Percentiles rank a stretch among this genome's conserved stretches.
Evolutionary conservation across 2,329 filamentous ascomycete species (phyloP).

Genomic region (Fonsecaea monophora): DNA sequence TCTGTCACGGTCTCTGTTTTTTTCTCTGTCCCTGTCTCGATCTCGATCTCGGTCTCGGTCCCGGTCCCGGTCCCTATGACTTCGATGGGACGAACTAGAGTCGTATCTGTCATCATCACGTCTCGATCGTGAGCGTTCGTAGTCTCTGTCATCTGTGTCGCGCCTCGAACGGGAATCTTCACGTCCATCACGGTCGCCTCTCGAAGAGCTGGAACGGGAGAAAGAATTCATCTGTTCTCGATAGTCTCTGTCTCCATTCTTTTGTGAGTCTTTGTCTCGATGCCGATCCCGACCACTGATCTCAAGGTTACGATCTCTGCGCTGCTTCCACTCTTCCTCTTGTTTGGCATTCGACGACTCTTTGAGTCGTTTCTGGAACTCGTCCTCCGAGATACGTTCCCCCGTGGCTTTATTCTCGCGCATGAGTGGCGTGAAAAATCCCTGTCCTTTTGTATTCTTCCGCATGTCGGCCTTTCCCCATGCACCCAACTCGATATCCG

Average conservation of each 20-base stretch:
- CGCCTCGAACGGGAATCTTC: slow-evolving; percentile 32
- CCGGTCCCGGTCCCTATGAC: slow-evolving; percentile 41
- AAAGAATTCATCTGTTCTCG: slow-evolving; percentile 49
- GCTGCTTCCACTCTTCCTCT: slow-evolving; percentile 54
- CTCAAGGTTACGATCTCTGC: slow-evolving; percentile 53
- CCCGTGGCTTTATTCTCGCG: slow-evolving; percentile 68
- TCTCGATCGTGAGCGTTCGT: slow-evolving; percentile 38
- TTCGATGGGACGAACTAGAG: slow-evolving; percentile 37
- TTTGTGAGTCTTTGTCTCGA: slow-evolving; percentile 45
- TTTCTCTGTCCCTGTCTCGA: slow-evolving; percentile 36
- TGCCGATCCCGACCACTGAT: slow-evolving; percentile 48
- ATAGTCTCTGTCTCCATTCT: slow-evolving; percentile 45
- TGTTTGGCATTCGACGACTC: slow-evolving; percentile 54
- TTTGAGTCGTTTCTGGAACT: slow-evolving; percentile 61
- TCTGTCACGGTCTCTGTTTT: background rate
- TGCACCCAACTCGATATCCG: slow-evolving; percentile 73
- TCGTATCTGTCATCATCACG: slow-evolving; percentile 44
- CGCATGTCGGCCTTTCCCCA: slow-evolving; percentile 73
- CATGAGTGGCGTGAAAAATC: slow-evolving; percentile 67
- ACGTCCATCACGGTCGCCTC: slow-evolving; percentile 45
- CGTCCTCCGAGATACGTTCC: slow-evolving; percentile 67
- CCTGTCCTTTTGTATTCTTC: slow-evolving; percentile 57
- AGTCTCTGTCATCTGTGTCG: slow-evolving; percentile 38
- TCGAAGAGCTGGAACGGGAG: slow-evolving; percentile 49
- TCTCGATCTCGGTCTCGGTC: slow-evolving; percentile 39